Evolutionary conservation across 768 basidiomycete genomes (phyloP), one percentile per base, ranked within the genome.

Genomic region (Scleroderma citrinum): DNA sequence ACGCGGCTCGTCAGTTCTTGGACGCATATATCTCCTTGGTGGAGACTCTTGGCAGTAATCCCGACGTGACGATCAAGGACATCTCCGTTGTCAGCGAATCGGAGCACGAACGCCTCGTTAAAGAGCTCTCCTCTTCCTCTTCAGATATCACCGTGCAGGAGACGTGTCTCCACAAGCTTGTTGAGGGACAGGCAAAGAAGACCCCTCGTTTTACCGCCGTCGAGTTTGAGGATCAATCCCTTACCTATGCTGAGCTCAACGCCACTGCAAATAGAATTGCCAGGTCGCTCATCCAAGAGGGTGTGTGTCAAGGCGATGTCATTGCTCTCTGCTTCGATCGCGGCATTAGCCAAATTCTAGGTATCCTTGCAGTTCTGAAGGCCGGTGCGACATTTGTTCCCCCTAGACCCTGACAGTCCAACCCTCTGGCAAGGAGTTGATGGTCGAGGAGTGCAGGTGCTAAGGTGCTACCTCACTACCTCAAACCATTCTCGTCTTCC

Each of bases 171-270:
- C 54, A 56, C 31, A 29, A 29, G 26, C 47, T 56, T 2, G 51
- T 55, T 42, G 54, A 53, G 24, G 51, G 34, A 10, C 54, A 56
- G 39, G 37, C 43, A 21, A 40, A 51, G 42, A 60, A 43, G 34
- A 61, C 64, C 7, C 64, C 63, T 3, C 21, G 20, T 16, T 30
- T 54, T 37, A 46, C 56, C 7, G 63, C 64, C 13, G 17, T 64
- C 21, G 63, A 65, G 39, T 64, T 65, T 17, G 64, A 59, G 30
- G 53, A 56, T 35, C 55, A 69, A 40, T 51, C 59, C 0, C 35
- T 70, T 31, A 67, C 68, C 0, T 70, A 65, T 51, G 42, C 56
- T 14, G 61, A 65, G 26, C 59, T 71, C 13, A 68, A 69, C 21
- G 30, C 50, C 5, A 56, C 51, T 36, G 60, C 69, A 5, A 69